Base-by-base conservation (phyloP, 31 red algal species). In the Odonthalia washingtoniensis region DNA sequence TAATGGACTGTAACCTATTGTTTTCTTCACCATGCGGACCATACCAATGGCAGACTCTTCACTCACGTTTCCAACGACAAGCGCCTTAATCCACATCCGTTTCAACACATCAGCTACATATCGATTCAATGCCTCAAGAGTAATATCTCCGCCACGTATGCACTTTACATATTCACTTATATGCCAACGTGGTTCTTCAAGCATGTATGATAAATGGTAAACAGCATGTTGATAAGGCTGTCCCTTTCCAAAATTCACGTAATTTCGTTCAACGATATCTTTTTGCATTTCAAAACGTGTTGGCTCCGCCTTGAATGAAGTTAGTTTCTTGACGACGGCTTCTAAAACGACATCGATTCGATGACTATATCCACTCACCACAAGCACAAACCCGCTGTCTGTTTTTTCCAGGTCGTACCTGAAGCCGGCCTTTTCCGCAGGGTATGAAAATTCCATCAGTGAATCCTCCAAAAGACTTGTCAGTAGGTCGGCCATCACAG, bases 121-220 rank as follows among this genome's bases (percentile, higher is more conserved):
- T 24, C 49, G 18, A 30, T 91, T 60, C 45, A 94, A 45, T 4
- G 53, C 72, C 53, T 91, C 90, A 14, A 84, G 4, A 27, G 88
- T 90, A 14, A 94, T 45, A 27, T 33, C 68, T 30, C 74, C 91
- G 41, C 89, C 72, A n/a, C 52, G 40, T 9, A 96, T 36, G 33
- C 57, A 26, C 49, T 79, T 79, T 6, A 92, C 43, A 79, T 91
- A 96, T n/a, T 92, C 84, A 21, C 31, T 46, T 34, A 96, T 70
- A 52, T 93, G 95, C 95, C 94, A 96, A 49, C 95, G 75, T 44
- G 95, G 95, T 66, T 81, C 78, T 67, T 96, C 90, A 2, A 87
- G 60, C 57, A 90, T 40, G 34, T 66, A 82, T 5, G 16, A 49
- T 12, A 79, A 84, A 40, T 52, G 44, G 46, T 98, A 95, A 80